Percentiles rank a stretch among this genome's conserved stretches.
Conservation (phyloP, 805 yeast species). For the Hanseniaspora occidentalis region DNA sequence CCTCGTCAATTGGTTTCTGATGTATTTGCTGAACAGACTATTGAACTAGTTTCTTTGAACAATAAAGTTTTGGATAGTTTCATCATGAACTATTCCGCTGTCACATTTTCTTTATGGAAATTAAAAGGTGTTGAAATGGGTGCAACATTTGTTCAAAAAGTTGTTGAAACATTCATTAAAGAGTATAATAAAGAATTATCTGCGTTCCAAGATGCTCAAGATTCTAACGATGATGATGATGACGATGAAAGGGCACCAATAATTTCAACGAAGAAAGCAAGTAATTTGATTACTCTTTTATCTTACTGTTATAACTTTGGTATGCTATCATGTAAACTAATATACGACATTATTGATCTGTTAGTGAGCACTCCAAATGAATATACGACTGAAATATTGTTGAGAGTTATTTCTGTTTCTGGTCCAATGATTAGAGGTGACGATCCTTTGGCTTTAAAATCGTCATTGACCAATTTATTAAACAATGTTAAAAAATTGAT, state of each 20-base stretch:
- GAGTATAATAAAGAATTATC: slow-evolving; percentile 14
- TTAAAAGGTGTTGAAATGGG: slow-evolving; percentile 82
- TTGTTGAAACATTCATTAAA: slow-evolving; percentile 58
- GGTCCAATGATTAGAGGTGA: slow-evolving; percentile 84
- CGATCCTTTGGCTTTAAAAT: slow-evolving; percentile 77
- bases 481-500: slow-evolving; percentile 22
- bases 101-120: slow-evolving; percentile 62
- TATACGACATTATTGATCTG: slow-evolving; percentile 60
- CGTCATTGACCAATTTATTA: slow-evolving; percentile 32
- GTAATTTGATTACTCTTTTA: slow-evolving; percentile 61
- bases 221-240: slow-evolving; percentile 5
- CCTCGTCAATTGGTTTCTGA: slow-evolving; percentile 76
- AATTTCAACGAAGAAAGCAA: slow-evolving; percentile 32
- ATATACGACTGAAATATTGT: slow-evolving; percentile 59
- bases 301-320: slow-evolving; percentile 71
- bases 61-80: slow-evolving; percentile 67
- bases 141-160: slow-evolving; percentile 66
- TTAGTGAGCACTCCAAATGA: slow-evolving; percentile 51
- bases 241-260: slow-evolving; percentile 9
- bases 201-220: slow-evolving; percentile 9
- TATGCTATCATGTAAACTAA: slow-evolving; percentile 54
- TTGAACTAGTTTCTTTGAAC: slow-evolving; percentile 53
- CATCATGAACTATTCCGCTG: slow-evolving; percentile 65
- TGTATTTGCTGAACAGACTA: slow-evolving; percentile 45
- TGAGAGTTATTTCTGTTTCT: slow-evolving; percentile 58